Evolutionary conservation across 306 rosid genomes (phyloP).

Genomic region (Inga oerstediana): DNA sequence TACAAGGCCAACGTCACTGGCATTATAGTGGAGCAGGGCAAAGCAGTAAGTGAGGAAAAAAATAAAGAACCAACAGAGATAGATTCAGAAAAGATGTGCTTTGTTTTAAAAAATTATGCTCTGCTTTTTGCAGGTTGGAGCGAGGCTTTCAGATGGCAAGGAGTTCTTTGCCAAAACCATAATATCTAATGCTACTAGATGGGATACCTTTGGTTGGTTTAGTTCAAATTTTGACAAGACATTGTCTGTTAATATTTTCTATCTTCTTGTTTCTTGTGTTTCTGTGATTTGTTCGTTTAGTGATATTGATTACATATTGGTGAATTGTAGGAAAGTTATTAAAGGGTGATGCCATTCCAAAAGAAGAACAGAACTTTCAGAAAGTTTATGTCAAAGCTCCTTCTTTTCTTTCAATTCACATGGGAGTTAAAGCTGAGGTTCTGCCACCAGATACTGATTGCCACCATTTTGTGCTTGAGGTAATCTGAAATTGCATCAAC

Average conservation of each 20-base stretch:
- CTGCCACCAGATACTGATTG: slow-evolving; percentile 92
- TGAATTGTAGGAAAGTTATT: slow-evolving; percentile 67
- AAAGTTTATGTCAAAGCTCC: slow-evolving; percentile 90
- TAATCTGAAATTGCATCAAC: slow-evolving; percentile 38
- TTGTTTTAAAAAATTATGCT: slow-evolving; percentile 30
- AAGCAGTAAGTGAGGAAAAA: slow-evolving; percentile 69
- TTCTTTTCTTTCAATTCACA: slow-evolving; percentile 95
- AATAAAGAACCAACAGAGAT: slow-evolving; percentile 19
- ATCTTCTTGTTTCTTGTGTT: slow-evolving; percentile 28
- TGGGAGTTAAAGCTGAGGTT: slow-evolving; percentile 94
- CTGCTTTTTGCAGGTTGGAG: slow-evolving; percentile 70
- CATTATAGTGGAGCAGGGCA: slow-evolving; percentile 69
- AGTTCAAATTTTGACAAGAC: neutral
- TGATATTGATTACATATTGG: slow-evolving; percentile 24
- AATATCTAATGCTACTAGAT: slow-evolving; percentile 97
- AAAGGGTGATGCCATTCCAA: slow-evolving; percentile 67
- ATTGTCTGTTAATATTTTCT: slow-evolving; percentile 21
- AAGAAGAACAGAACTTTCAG: slow-evolving; percentile 91
- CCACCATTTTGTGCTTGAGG: slow-evolving; percentile 98
- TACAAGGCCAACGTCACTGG: slow-evolving; percentile 90
- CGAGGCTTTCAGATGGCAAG: slow-evolving; percentile 81
- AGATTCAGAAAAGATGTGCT: slow-evolving; percentile 27
- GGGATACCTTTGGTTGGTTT: slow-evolving; percentile 96
- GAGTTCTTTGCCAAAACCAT: slow-evolving; percentile 82
- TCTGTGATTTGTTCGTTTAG: slow-evolving; percentile 9